These are phyloP conservation scores for Pichia cephalocereana DNA, from an alignment of 805 yeast species.

Conservation along the genomic window DNA sequence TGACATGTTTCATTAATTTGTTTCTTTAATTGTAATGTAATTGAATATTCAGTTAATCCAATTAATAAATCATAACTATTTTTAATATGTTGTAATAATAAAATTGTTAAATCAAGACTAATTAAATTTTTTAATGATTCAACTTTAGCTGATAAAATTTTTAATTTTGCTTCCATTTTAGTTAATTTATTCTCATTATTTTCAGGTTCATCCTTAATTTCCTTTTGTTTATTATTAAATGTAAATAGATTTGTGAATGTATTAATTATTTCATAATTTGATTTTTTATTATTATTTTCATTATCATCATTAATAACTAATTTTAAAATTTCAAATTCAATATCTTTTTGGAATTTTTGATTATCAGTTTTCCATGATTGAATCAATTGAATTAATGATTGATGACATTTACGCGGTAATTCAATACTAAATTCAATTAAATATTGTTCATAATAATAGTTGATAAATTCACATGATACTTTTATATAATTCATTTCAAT, in stretches of 20 bases:
- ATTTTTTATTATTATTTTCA: conserved; percentile 23
- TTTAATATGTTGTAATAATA: conserved; percentile 61
- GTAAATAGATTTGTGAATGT: conserved; percentile 58
- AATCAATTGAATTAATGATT: conserved; percentile 22
- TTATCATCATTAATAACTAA: conserved; percentile 19
- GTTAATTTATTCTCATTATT: conserved; percentile 31
- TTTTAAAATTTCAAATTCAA: conserved; percentile 31
- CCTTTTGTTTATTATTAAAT: conserved; percentile 16
- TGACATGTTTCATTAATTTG: conserved; percentile 32
- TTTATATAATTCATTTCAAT: conserved; percentile 22
- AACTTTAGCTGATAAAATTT: conserved; percentile 65
- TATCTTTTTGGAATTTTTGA: conserved; percentile 27
- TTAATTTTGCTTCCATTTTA: conserved; percentile 73
- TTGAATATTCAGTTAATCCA: conserved; percentile 30
- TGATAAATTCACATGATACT: conserved; percentile 24
- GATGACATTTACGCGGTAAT: conserved; percentile 26
- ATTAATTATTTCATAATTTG: conserved; percentile 41
- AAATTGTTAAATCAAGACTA: conserved; percentile 71
- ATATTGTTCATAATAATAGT: conserved; percentile 28
- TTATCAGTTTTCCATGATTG: conserved; percentile 32
- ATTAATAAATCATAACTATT: conserved; percentile 51
- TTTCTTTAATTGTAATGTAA: conserved; percentile 22
- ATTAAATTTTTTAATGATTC: conserved; percentile 68
- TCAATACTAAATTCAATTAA: conserved; percentile 26
- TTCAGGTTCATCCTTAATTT: conserved; percentile 8